Base-by-base conservation (phyloP, 2,329 filamentous ascomycete genomes). In the Stemphylium vesicarium region DNA sequence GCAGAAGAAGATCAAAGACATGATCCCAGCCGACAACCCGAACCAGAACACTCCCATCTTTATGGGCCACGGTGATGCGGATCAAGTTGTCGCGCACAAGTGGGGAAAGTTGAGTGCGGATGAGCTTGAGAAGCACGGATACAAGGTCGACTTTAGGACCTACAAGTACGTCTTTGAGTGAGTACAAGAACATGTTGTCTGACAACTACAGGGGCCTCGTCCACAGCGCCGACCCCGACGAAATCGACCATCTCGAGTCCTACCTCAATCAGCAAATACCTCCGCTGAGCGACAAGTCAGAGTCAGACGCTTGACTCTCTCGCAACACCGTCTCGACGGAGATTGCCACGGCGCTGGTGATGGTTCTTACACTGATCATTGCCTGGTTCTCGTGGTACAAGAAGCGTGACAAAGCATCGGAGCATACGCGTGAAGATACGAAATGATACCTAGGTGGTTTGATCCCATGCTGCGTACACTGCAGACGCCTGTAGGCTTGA, bases 31-130 rank as follows among this genome's bases (percentile, higher is more conserved):
- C 7, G 69, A 71, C 22, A 84, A 79, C 63, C 80, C 83, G 50
- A 92, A 92, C 75, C 85, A 88, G 75, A 81, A 89, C 36, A 96
- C 92, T 1, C 90, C 90, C 1, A 87, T 98, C 59, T 91, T 95
- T 76, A 89, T 97, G 87, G 92, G 85, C 11, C 95, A 98, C 67
- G 95, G 95, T n/a, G 84, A 88, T 57, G 78, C 78, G 0, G 94
- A 99, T 74, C 82, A 82, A 12, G 79, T 96, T 3, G 90, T 97
- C 8, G 83, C 81, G 63, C 84, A 87, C 38, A 78, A 83, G 51
- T 88, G 90, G 75, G 94, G 91, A 12, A 77, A 85, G 72, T 74
- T 81, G 75, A 92, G 90, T 20, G 85, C 84, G 3, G 82, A 91
- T 36, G 73, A 82, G 54, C 77, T 98, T 46, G 87, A 85, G 74